phyloP scores from a whole-genome alignment of 2,329 filamentous ascomycete species.

The Talaromyces sp. region DNA sequence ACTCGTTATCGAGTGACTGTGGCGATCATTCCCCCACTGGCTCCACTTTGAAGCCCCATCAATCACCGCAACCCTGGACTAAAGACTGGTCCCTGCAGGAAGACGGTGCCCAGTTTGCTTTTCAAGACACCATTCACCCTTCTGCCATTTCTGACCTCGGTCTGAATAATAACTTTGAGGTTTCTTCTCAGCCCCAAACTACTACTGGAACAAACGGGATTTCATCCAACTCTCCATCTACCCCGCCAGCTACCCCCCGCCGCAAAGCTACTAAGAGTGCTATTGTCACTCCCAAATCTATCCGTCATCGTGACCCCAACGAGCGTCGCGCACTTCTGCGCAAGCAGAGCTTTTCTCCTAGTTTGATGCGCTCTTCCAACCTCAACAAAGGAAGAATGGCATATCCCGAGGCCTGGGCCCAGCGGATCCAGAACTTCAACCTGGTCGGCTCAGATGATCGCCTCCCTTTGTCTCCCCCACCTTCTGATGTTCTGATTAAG shows the following conservation, averaged over 20 bases:
- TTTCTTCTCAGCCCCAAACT: constrained; percentile 22
- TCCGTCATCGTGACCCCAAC: constrained; percentile 45
- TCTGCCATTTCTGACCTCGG: constrained; percentile 36
- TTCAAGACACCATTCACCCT: constrained; percentile 44
- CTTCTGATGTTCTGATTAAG: constrained; percentile 46
- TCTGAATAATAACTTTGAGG: constrained; percentile 35
- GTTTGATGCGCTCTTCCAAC: constrained; percentile 59
- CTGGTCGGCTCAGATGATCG: constrained; percentile 50
- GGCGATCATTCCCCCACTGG: constrained; percentile 54
- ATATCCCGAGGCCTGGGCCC: constrained; percentile 54
- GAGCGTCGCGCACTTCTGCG: constrained; percentile 40
- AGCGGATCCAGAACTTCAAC: constrained; percentile 57
- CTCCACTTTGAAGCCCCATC: constrained; percentile 48
- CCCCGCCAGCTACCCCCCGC: constrained; percentile 41
- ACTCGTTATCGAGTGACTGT: constrained; percentile 55
- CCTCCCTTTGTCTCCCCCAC: constrained; percentile 49
- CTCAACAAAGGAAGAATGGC: constrained; percentile 47
- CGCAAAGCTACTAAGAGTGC: constrained; percentile 41
- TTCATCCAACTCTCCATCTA: constrained; percentile 36
- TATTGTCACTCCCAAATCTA: constrained; percentile 42
- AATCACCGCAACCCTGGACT: constrained; percentile 56
- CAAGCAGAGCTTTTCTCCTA: constrained; percentile 51
- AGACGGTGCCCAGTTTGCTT: constrained; percentile 45
- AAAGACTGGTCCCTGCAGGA: constrained; percentile 57
- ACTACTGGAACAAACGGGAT: constrained; percentile 21